Evolutionary conservation across 768 basidiomycete species (phyloP).

Genomic region (Lepiota brunneoincarnata): DNA sequence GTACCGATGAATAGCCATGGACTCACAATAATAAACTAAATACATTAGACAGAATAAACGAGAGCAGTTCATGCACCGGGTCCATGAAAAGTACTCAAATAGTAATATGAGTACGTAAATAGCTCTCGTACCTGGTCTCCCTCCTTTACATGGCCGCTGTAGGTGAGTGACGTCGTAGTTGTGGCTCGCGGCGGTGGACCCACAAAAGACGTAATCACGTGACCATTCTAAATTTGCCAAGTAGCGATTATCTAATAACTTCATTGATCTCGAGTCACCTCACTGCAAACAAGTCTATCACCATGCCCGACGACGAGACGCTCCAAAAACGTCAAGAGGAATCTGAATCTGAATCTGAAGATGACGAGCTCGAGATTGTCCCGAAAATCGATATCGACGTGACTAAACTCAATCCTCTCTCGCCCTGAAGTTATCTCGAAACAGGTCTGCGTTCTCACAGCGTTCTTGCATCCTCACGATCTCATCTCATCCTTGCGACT

Average conservation of each 20-base stretch:
- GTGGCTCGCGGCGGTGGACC: neutral
- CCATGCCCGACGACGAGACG: constrained; percentile 71
- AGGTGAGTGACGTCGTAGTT: neutral
- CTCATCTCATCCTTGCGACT: neutral
- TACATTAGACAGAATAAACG: no score
- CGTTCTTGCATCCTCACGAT: neutral
- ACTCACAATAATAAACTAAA: neutral
- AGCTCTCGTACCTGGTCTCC: no score
- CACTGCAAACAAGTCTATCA: constrained; percentile 6
- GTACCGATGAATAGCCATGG: neutral
- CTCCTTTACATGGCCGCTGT: neutral
- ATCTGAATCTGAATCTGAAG: constrained; percentile 65
- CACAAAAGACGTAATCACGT: neutral
- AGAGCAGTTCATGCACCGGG: no score
- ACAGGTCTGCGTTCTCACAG: constrained; percentile 53
- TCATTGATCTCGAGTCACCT: constrained; percentile 11
- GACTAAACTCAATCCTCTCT: constrained; percentile 81
- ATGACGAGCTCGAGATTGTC: constrained; percentile 49
- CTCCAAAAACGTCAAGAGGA: constrained; percentile 66
- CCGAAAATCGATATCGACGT: constrained; percentile 76
- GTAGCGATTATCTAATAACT: constrained; percentile 11
- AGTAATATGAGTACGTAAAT: no score
- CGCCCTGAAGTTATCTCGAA: constrained; percentile 89
- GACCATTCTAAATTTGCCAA: constrained; percentile 4
- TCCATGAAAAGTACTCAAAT: no score